These are phyloP conservation scores for Calonectria pauciramosa DNA, from an alignment of 2,329 filamentous ascomycete species.

Conservation along the genomic window DNA sequence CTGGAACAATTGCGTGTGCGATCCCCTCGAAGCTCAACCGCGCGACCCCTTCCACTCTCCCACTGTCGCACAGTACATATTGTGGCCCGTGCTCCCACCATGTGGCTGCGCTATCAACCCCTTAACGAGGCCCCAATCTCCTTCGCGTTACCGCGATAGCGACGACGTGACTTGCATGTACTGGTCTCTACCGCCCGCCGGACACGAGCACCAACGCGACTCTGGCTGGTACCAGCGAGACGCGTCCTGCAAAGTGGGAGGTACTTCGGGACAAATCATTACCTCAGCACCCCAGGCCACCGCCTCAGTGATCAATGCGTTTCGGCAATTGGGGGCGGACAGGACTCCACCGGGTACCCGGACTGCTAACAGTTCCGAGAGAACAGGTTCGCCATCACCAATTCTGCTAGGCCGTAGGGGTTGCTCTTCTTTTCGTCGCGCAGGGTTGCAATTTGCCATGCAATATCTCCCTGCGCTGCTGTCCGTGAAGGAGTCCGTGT, in stretches of 20 bases:
- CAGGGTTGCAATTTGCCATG: not conserved
- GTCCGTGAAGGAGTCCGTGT: slow-evolving; percentile 2
- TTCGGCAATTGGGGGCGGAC: slow-evolving; percentile 23
- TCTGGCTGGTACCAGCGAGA: not conserved
- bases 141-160: slow-evolving; percentile 37
- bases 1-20: slow-evolving; percentile 10
- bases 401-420: no score
- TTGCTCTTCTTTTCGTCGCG: not conserved
- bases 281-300: slow-evolving; percentile 34
- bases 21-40: slow-evolving; percentile 9
- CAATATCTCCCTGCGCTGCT: not conserved
- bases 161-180: slow-evolving; percentile 36
- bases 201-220: slow-evolving; percentile 16
- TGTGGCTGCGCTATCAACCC: slow-evolving; percentile 43
- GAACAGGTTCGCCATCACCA: slow-evolving; percentile 15
- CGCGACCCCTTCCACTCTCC: slow-evolving; percentile 22
- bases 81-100: slow-evolving; percentile 13
- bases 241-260: slow-evolving; percentile 1
- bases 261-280: slow-evolving; percentile 35
- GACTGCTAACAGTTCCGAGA: slow-evolving; percentile 33
- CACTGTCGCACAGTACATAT: slow-evolving; percentile 2
- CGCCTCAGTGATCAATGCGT: slow-evolving; percentile 23
- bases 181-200: slow-evolving; percentile 36
- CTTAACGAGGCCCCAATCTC: slow-evolving; percentile 45
- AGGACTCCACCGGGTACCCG: slow-evolving; percentile 21